A percentile compares a stretch with the other conserved stretches of the same genome.
Conservation (phyloP, 2,329 filamentous ascomycete genomes). For the Fusarium cyanostomum region DNA sequence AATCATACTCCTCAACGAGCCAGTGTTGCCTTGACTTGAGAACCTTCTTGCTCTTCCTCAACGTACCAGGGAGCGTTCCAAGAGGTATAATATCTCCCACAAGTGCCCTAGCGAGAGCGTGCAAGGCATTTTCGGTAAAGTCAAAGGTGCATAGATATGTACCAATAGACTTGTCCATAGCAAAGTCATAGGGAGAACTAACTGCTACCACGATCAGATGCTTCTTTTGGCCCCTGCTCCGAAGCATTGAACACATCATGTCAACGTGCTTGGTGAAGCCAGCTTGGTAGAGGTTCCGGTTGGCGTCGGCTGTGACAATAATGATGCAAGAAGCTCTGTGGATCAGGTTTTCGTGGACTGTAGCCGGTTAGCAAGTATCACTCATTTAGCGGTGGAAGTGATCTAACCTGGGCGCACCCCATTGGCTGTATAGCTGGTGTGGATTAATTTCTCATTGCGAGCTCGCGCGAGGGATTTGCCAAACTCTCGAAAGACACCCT, state of each 20-base stretch:
- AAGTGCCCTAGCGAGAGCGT: conserved; percentile 82
- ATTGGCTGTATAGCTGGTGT: conserved; percentile 95
- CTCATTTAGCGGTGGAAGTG: neutral
- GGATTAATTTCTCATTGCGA: conserved; percentile 84
- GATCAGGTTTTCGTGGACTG: conserved; percentile 90
- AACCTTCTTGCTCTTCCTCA: conserved; percentile 87
- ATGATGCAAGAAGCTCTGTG: conserved; percentile 88
- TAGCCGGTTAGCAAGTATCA: conserved; percentile 3
- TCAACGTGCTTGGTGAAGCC: conserved; percentile 96
- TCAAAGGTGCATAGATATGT: conserved; percentile 97
- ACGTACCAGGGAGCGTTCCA: conserved; percentile 74
- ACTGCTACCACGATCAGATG: conserved; percentile 91
- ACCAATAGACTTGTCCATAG: conserved; percentile 87
- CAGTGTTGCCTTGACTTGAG: conserved; percentile 93
- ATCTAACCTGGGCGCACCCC: conserved; percentile 77
- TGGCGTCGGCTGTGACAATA: conserved; percentile 91
- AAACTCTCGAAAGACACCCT: conserved; percentile 90
- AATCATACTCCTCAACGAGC: conserved; percentile 90
- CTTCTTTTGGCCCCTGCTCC: conserved; percentile 82
- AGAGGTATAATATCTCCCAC: conserved; percentile 76
- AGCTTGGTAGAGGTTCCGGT: conserved; percentile 91
- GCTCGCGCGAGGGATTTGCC: conserved; percentile 88
- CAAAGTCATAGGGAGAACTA: conserved; percentile 96
- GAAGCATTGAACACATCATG: conserved; percentile 90
- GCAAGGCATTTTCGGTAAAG: conserved; percentile 91